Conservation (phyloP, 1,139 yeast genomes). For the Magnusiomyces paraingens region DNA sequence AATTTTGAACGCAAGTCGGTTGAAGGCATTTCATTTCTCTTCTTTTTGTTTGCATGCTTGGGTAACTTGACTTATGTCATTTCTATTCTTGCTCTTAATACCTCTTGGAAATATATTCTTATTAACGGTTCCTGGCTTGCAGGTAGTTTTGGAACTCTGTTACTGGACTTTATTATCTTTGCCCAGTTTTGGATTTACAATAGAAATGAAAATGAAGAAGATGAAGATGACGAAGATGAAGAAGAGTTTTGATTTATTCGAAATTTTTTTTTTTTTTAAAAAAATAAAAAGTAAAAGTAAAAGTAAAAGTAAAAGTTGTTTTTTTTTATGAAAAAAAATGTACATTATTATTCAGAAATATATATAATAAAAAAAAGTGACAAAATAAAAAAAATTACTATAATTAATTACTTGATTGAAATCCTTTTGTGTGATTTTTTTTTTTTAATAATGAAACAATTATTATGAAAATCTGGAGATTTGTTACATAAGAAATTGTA, state of each 20-base stretch:
- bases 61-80: slow-evolving; percentile 88
- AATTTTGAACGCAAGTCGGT: slow-evolving; percentile 82
- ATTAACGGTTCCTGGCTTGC: slow-evolving; percentile 90
- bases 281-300: too few relatives aligned
- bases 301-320: too few relatives aligned
- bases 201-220: slow-evolving; percentile 22
- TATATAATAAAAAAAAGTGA: too few relatives aligned
- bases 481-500: too few relatives aligned
- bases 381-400: too few relatives aligned
- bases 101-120: slow-evolving; percentile 59
- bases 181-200: slow-evolving; percentile 80
- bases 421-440: too few relatives aligned
- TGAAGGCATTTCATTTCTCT: slow-evolving; percentile 87
- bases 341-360: too few relatives aligned
- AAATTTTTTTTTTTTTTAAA: neutral
- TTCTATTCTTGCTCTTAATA: slow-evolving; percentile 65
- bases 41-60: slow-evolving; percentile 85
- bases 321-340: too few relatives aligned
- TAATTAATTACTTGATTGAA: too few relatives aligned
- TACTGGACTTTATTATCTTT: slow-evolving; percentile 74
- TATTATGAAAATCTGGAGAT: too few relatives aligned
- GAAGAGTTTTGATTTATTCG: neutral
- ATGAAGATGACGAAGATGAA: slow-evolving; percentile 3
- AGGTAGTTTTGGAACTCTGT: slow-evolving; percentile 84
- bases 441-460: too few relatives aligned